Evolutionary conservation across 306 rosid species (phyloP).

Genomic region (Begonia fuchsioides): DNA sequence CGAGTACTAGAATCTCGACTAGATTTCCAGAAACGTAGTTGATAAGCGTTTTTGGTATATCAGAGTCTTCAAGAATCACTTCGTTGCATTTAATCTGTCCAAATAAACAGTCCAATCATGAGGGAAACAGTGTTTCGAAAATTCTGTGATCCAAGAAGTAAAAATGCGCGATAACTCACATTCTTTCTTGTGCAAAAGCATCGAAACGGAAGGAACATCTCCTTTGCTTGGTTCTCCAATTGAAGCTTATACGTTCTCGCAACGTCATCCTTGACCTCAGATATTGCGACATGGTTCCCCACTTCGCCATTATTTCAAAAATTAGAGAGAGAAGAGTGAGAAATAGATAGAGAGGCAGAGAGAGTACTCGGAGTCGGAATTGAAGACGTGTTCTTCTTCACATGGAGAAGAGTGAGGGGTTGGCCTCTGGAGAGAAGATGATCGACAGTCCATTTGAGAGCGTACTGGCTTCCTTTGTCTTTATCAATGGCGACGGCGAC

Average conservation of each 20-base stretch:
- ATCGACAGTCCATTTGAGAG: conserved; percentile 76
- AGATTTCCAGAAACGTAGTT: conserved; percentile 23
- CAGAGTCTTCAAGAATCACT: conserved; percentile 42
- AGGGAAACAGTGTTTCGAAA: too few species aligned
- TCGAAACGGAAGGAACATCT: conserved; percentile 63
- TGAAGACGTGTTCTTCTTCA: conserved; percentile 31
- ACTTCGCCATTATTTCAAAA: conserved; percentile 20
- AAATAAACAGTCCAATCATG: too few species aligned
- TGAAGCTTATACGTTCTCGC: conserved; percentile 35
- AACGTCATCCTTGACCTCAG: conserved; percentile 30
- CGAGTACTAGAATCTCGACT: conserved; percentile 60
- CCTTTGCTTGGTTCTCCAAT: conserved; percentile 38
- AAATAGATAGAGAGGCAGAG: not conserved
- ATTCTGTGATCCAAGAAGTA: too few species aligned
- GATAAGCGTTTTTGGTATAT: conserved; percentile 44
- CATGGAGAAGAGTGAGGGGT: conserved; percentile 42
- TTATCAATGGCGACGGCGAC: conserved; percentile 73
- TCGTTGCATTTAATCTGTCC: conserved; percentile 64
- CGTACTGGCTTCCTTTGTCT: conserved; percentile 59
- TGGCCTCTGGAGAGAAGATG: conserved; percentile 64
- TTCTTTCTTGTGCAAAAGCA: conserved; percentile 54
- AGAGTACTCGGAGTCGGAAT: conserved; percentile 27
- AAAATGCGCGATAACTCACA: conserved; percentile 25
- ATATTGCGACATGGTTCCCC: conserved; percentile 16
- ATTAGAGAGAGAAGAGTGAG: not conserved